Evolutionary conservation across 345 rosid genomes (phyloP), one percentile per base, ranked within the genome.

Genomic region (Eutrema yunnanense): DNA sequence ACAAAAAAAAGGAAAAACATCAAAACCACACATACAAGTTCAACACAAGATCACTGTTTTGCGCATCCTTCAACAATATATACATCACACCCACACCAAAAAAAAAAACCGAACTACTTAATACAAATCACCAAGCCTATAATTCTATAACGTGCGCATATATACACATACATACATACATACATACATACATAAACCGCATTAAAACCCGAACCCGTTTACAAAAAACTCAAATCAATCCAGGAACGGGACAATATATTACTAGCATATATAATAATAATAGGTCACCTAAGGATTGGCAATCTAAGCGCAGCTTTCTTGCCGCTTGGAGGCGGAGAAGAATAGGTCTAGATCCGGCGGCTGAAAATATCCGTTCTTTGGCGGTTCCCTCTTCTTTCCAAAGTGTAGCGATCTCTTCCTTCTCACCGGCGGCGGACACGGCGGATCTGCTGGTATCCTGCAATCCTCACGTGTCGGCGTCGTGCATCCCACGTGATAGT

Each of bases 281-380:
- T 32, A 48, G 47, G 75, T 65, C 64, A 74, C 33, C 32, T 36
- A 60, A 52, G 42, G 50, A 26, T 47, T 57, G 37, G 53, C 65
- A 52, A 52, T 16, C 74, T 61, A 75, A 52, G 50, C 64, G 36
- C 40, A 75, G 42, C 60, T 47, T 44, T 34, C 60, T 76, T 53
- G 80, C n/a, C 26, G 26, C 2, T 2, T 1, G 26, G 26, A 22
- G 26, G 81, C 6, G 4, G 82, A 42, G 56, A 90, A 86, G 30
- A 90, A 42, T 38, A 74, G 74, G 26, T 90, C 95, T 3, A 90
- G 84, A 74, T 88, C 95, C 19, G 97, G 92, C 7, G 92, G 89
- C 43, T 80, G 80, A 76, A 90, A 90, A 65, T 82, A 90, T 0
- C 88, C 92, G 0, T 82, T 79, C 71, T 78, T 83, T 0, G 92